A percentile compares a stretch with the other conserved stretches of the same genome.
These are phyloP conservation scores for Limnomonas spitsbergensis DNA, from an alignment of 139 green algal genomes.

Conservation along the genomic window DNA sequence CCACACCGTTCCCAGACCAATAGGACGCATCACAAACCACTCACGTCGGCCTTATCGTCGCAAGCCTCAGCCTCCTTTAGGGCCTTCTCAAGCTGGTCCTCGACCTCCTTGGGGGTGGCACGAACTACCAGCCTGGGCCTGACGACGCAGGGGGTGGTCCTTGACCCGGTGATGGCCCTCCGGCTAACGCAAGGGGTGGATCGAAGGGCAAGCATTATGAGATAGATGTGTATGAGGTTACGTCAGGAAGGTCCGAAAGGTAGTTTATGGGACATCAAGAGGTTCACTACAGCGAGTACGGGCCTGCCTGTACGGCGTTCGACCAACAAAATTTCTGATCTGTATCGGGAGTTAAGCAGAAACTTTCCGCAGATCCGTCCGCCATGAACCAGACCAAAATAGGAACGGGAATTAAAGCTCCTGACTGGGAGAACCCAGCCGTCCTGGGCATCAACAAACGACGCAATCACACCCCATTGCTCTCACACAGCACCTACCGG, in stretches of 20 bases:
- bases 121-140: background rate
- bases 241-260: background rate
- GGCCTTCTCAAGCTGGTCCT: constrained; percentile 3
- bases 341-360: too few relatives aligned
- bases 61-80: constrained; percentile 6
- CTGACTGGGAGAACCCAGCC: background rate
- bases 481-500: background rate
- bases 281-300: background rate
- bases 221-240: background rate
- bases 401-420: background rate
- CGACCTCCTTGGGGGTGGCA: background rate
- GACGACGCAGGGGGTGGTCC: background rate
- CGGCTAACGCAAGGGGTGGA: background rate
- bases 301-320: background rate
- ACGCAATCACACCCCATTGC: background rate
- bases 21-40: too few relatives aligned
- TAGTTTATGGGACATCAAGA: background rate
- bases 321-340: background rate
- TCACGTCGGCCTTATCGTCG: background rate
- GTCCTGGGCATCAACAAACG: background rate
- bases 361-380: too few relatives aligned
- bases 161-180: background rate
- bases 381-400: too few relatives aligned
- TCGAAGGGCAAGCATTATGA: constrained; percentile 5
- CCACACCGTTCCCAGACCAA: too few relatives aligned